phyloP scores from a whole-genome alignment of 805 yeast species.

The Sugiyamaella smithiae region DNA sequence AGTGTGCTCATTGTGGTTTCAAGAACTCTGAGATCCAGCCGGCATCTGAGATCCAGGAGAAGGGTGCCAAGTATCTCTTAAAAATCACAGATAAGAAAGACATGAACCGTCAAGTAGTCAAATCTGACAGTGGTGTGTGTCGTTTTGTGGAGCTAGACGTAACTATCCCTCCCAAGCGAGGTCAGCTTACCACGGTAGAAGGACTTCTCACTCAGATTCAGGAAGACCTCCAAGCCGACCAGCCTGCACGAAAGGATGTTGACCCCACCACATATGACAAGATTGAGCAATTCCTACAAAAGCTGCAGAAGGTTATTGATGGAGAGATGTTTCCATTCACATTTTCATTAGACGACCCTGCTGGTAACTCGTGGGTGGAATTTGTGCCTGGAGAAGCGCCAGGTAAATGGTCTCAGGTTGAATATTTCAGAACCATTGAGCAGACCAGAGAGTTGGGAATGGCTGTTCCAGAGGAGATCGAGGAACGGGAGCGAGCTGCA shows the following conservation, averaged over 20 bases:
- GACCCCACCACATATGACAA: constrained; percentile 76
- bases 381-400: constrained; percentile 80
- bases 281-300: constrained; percentile 63
- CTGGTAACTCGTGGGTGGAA: constrained; percentile 97
- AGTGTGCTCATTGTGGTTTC: constrained; percentile 91
- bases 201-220: constrained; percentile 83
- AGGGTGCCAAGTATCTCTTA: constrained; percentile 72
- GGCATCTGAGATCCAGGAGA: constrained; percentile 88
- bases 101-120: constrained; percentile 86
- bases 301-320: constrained; percentile 56
- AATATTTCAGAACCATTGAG: constrained; percentile 80
- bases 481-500: constrained; percentile 36
- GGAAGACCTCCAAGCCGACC: constrained; percentile 76
- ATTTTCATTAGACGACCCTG: constrained; percentile 81
- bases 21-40: constrained; percentile 92
- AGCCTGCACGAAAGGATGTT: constrained; percentile 66
- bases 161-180: constrained; percentile 93
- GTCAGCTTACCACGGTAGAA: constrained; percentile 89
- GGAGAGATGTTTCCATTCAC: constrained; percentile 77
- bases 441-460: constrained; percentile 85
- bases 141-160: constrained; percentile 80
- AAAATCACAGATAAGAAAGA: constrained; percentile 68
- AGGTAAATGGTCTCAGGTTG: constrained; percentile 85
- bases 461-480: constrained; percentile 60
- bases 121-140: constrained; percentile 81